These are phyloP conservation scores for Cymbidium sinense DNA, from an alignment of 106 monocot species.

Conservation along the genomic window DNA sequence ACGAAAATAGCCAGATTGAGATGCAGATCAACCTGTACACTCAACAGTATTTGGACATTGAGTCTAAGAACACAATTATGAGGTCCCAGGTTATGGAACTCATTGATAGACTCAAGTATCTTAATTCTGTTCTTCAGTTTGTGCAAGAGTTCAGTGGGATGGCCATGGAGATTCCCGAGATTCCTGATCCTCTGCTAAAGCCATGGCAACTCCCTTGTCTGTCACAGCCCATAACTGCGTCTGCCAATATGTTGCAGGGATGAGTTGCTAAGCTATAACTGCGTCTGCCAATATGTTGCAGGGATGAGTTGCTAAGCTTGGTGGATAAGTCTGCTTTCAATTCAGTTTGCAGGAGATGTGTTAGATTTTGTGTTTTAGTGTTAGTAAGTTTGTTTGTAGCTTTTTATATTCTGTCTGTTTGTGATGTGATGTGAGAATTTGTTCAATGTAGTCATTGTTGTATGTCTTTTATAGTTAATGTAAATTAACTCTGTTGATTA, in stretches of 20 bases:
- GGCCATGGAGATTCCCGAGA: constrained; percentile 3
- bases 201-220: constrained; percentile 1
- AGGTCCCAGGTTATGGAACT: constrained; percentile 3
- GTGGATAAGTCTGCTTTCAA: not conserved
- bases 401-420: not conserved
- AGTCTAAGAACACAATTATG: not conserved
- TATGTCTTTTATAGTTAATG: too few relatives aligned
- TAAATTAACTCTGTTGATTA: too few relatives aligned
- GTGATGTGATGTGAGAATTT: too few relatives aligned
- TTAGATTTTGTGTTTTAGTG: not conserved
- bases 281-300: not conserved
- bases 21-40: constrained; percentile 19
- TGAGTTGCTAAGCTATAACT: not conserved
- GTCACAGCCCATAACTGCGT: not conserved
- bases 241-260: not conserved
- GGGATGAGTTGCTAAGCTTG: not conserved
- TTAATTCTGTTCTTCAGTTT: not conserved
- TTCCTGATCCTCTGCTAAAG: not conserved
- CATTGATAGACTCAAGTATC: not conserved
- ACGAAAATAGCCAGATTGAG: constrained; percentile 30
- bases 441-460: too few relatives aligned
- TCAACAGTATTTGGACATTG: not conserved
- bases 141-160: not conserved
- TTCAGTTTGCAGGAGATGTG: not conserved
- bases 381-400: not conserved